A percentile compares a stretch with the other conserved stretches of the same genome.
phyloP scores from a whole-genome alignment of 176 grass and related monocot genomes.

The Carex littledalei region DNA sequence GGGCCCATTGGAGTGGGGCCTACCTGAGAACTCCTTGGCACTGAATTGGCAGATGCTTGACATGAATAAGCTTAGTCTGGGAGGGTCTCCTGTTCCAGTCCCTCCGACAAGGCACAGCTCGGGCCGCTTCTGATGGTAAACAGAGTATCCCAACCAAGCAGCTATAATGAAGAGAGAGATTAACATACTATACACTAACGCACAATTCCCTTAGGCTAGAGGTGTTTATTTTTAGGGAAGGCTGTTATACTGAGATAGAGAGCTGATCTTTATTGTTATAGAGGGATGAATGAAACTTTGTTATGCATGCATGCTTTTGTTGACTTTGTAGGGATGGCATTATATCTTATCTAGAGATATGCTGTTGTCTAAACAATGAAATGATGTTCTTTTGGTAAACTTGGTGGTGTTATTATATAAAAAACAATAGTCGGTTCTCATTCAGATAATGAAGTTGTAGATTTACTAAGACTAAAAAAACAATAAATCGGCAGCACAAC shows the following conservation, averaged over 20 bases:
- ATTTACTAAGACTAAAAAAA: neutral
- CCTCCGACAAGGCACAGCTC: constrained; percentile 22
- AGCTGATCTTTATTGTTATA: constrained; percentile 19
- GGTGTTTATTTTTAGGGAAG: neutral
- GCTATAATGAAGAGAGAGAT: neutral
- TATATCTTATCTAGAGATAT: neutral
- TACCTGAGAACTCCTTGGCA: constrained; percentile 5
- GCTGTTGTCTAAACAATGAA: neutral
- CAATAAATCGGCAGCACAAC: neutral
- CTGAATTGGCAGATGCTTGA: constrained; percentile 71
- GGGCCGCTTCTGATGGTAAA: constrained; percentile 8
- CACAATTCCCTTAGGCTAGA: constrained; percentile 6
- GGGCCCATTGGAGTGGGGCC: constrained; percentile 5
- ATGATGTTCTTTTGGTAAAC: neutral
- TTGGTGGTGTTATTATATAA: neutral
- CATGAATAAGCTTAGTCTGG: constrained; percentile 63
- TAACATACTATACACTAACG: constrained; percentile 6
- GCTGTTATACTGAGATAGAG: constrained; percentile 16
- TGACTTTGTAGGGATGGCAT: neutral
- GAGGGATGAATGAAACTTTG: neutral
- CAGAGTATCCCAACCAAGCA: no score
- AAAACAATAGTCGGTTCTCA: neutral
- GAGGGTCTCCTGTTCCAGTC: constrained; percentile 13
- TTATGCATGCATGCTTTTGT: neutral
- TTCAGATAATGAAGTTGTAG: neutral